phyloP scores from a whole-genome alignment of 2,329 filamentous ascomycete species.

The Aspergillus carbonarius region DNA sequence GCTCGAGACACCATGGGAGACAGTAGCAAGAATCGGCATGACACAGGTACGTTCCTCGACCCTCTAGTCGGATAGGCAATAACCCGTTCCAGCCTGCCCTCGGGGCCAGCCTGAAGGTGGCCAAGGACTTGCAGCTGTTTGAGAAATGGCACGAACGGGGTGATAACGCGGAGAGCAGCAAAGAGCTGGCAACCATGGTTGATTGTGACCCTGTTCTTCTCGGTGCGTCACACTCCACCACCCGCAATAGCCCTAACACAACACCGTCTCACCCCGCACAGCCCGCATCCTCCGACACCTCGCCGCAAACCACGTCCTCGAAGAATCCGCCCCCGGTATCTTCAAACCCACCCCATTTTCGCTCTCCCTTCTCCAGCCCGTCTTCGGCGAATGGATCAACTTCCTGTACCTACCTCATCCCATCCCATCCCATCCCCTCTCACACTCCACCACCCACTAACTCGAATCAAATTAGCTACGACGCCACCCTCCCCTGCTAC shows the following conservation, averaged over 20 bases:
- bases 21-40: neutral
- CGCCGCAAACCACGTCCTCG: neutral
- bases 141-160: slow-evolving; percentile 3
- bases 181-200: neutral
- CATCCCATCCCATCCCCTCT: no score
- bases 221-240: neutral
- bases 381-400: slow-evolving; percentile 3
- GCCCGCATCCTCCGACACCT: slow-evolving; percentile 7
- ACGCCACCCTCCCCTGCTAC: no score
- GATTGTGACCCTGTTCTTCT: neutral
- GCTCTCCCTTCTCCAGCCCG: neutral
- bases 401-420: neutral
- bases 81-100: slow-evolving; percentile 1
- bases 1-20: slow-evolving; percentile 9
- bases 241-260: neutral
- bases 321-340: neutral
- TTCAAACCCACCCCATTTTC: slow-evolving; percentile 1
- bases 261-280: neutral
- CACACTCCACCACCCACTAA: no score
- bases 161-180: neutral
- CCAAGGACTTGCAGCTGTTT: slow-evolving; percentile 1
- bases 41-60: neutral
- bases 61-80: neutral
- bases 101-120: neutral
- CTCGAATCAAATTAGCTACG: no score